Evolutionary conservation across 345 rosid species (phyloP), one percentile per base, ranked within the genome.

Genomic region (Garcia nutans): DNA sequence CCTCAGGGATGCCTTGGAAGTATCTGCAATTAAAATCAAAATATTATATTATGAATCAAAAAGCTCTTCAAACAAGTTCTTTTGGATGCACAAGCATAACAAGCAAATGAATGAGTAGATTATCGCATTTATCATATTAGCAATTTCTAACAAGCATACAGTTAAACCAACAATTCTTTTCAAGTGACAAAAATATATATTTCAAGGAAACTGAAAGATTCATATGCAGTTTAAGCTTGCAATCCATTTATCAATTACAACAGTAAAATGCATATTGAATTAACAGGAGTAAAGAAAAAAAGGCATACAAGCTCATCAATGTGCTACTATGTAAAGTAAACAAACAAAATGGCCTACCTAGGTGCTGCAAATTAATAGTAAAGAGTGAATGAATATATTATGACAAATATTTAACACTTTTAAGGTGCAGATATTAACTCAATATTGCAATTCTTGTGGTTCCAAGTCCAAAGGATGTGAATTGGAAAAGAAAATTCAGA

Each of bases 1-100:
- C 87, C 55, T 91, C 97, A 0, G 95, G 93, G 60, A 90, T 84
- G 55, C 93, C 93, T 78, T 92, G 97, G 85, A 94, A 94, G 85
- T 94, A 94, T 88, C 98, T 94, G 88, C 82, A 83, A 59, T 70
- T 26, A 75, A 20, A 74, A 63, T 16, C 5, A 54, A 76, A 68
- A 15, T 15, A 42, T 63, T 11, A 15, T 15, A 42, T 63, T 11
- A 20, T 20, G 49, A 13, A 22, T 28, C 15, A 42, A 33, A 5
- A 45, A 56, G 59, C 23, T 41, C 54, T 2, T 31, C 37, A 26
- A 47, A 67, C 31, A 63, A 23, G 24, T 26, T n/a, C 31, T 23
- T 44, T 33, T 22, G 50, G 60, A 10, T 10, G 54, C 16, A 31
- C 59, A 15, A 52, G 58, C 42, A n/a, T n/a, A 65, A 33, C 52